Evolutionary conservation across 2,329 filamentous ascomycete genomes (phyloP).

Genomic region (Hortaea sp.): DNA sequence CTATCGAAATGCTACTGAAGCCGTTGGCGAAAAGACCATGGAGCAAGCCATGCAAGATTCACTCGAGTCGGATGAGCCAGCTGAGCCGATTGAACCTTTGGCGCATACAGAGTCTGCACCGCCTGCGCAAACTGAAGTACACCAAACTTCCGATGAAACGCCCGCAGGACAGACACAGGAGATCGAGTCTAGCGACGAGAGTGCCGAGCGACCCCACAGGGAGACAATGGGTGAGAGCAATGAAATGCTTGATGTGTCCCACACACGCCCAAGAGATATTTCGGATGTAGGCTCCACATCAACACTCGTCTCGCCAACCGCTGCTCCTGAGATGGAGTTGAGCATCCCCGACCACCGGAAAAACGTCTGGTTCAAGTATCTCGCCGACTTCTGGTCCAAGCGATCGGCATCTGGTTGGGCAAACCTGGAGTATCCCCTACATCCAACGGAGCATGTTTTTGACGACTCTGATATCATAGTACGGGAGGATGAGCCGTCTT

Average conservation of each 20-base stretch:
- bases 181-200: constrained; percentile 2
- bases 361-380: constrained; percentile 84
- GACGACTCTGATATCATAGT: constrained; percentile 95
- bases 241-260: constrained; percentile 65
- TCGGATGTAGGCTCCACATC: constrained; percentile 24
- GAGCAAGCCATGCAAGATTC: constrained; percentile 1
- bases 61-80: constrained; percentile 13
- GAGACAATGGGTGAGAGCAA: constrained; percentile 40
- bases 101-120: neutral
- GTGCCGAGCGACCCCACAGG: constrained; percentile 28
- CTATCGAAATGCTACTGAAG: constrained; percentile 86
- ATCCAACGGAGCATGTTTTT: constrained; percentile 81
- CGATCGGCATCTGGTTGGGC: constrained; percentile 92
- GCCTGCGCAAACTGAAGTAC: neutral
- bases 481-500: constrained; percentile 92
- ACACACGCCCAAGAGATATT: constrained; percentile 48
- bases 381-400: constrained; percentile 98
- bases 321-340: constrained; percentile 44
- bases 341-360: constrained; percentile 89
- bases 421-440: constrained; percentile 79
- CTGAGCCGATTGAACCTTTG: constrained; percentile 23
- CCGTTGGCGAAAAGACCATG: constrained; percentile 45
- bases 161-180: neutral
- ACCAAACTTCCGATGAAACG: constrained; percentile 2
- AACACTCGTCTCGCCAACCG: constrained; percentile 44